Percentiles rank a stretch among this genome's conserved stretches.
These are phyloP conservation scores for Pythium phragmitis DNA, from an alignment of 352 stramenopile genomes.

Conservation along the genomic window DNA sequence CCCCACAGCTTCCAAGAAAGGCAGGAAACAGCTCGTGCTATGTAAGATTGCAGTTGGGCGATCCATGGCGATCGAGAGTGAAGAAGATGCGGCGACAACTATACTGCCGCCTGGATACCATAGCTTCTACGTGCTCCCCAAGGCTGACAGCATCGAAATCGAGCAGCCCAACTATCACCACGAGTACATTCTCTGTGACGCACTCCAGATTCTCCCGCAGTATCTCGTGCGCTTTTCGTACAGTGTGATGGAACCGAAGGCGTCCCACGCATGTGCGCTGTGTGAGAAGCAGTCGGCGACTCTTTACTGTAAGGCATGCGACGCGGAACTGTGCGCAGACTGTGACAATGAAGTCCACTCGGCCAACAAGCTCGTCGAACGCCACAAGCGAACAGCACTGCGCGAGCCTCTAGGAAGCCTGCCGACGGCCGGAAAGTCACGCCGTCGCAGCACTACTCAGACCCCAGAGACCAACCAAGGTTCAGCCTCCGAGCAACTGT, in stretches of 20 bases:
- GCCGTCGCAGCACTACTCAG: constrained; percentile 39
- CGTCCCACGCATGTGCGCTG: constrained; percentile 41
- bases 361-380: constrained; percentile 77
- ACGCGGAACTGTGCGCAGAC: constrained; percentile 57
- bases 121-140: constrained; percentile 60
- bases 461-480: neutral
- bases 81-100: constrained; percentile 38
- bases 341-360: constrained; percentile 78
- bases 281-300: constrained; percentile 58
- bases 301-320: constrained; percentile 59
- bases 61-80: constrained; percentile 47
- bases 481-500: neutral
- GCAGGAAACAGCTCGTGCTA: constrained; percentile 59
- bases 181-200: constrained; percentile 72
- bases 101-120: constrained; percentile 60
- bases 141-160: neutral
- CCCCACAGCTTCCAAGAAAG: constrained; percentile 11
- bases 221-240: constrained; percentile 69
- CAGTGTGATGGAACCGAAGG: constrained; percentile 33
- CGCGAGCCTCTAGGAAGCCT: neutral
- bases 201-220: constrained; percentile 63
- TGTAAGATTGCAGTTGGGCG: constrained; percentile 73
- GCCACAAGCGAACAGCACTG: constrained; percentile 58
- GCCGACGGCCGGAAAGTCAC: constrained; percentile 12
- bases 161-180: constrained; percentile 34